Evolutionary conservation across 495 filamentous ascomycete genomes (phyloP).

Genomic region (Filosporella fistucella): DNA sequence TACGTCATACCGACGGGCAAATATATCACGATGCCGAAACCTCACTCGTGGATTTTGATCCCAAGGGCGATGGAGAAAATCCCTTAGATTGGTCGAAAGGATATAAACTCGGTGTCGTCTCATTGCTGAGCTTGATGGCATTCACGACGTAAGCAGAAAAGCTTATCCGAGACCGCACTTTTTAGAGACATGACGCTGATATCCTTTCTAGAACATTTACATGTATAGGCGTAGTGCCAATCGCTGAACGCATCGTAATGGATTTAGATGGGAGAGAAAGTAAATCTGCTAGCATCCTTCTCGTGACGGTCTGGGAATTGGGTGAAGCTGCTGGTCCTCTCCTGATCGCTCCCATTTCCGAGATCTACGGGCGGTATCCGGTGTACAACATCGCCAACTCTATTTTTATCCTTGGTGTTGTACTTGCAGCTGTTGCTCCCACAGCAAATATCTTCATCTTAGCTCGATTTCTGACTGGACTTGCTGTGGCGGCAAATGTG

Average conservation of each 20-base stretch:
- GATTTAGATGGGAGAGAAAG: constrained; percentile 36
- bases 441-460: constrained; percentile 39
- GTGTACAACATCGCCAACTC: constrained; percentile 48
- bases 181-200: constrained; percentile 19
- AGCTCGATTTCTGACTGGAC: constrained; percentile 44
- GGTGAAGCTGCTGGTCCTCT: constrained; percentile 54
- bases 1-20: too few species aligned
- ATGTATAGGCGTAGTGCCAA: constrained; percentile 49
- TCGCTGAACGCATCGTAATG: constrained; percentile 42
- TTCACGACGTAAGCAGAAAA: constrained; percentile 46
- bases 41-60: constrained; percentile 41
- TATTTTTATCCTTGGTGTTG: constrained; percentile 42
- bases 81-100: constrained; percentile 44
- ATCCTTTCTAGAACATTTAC: constrained; percentile 40
- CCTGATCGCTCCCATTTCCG: constrained; percentile 54
- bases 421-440: constrained; percentile 37
- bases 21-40: too few species aligned
- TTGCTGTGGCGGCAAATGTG: constrained; percentile 49
- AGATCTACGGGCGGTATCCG: constrained; percentile 49
- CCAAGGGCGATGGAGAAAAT: constrained; percentile 45
- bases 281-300: constrained; percentile 42
- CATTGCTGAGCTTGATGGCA: constrained; percentile 42
- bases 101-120: constrained; percentile 46
- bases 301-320: constrained; percentile 57
- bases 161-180: neutral